Percentiles rank a stretch among this genome's conserved stretches.
These are phyloP conservation scores for Tephrocybe sp. DNA, from an alignment of 768 basidiomycete genomes.

Conservation along the genomic window DNA sequence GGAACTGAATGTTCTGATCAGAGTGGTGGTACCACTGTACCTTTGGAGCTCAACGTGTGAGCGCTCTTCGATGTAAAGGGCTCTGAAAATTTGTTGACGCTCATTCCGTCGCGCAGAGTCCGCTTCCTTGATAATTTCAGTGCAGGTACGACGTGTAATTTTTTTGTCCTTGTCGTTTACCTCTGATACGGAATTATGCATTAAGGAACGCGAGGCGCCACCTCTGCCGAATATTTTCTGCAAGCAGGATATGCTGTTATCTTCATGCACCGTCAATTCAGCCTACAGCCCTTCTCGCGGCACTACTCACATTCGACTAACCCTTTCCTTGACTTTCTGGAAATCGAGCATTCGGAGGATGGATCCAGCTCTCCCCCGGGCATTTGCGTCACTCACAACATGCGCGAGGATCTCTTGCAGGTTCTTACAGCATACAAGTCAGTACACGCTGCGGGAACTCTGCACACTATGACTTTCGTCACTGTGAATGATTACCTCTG, in stretches of 20 bases:
- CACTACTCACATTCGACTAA: conserved; percentile 99
- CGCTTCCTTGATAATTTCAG: conserved; percentile 99
- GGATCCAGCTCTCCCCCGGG: conserved; percentile 32
- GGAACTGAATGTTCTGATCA: conserved; percentile 27
- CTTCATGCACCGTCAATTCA: conserved; percentile 98
- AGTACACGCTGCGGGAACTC: conserved; percentile 67
- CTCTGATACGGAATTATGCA: conserved; percentile 1
- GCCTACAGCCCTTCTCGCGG: conserved; percentile 93
- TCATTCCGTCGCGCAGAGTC: conserved; percentile 56
- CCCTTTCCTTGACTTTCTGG: conserved; percentile 94
- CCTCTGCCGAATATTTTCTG: conserved; percentile 97
- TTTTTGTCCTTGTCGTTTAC: conserved; percentile 4
- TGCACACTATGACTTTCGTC: conserved; percentile 87
- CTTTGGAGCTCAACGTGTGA: conserved; percentile 98
- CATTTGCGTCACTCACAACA: conserved; percentile 66
- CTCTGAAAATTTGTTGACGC: conserved; percentile 19
- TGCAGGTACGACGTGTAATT: conserved; percentile 62
- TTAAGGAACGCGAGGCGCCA: conserved; percentile 90
- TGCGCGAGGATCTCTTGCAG: conserved; percentile 62
- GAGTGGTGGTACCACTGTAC: conserved; percentile 99
- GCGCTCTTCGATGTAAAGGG: conserved; percentile 34
- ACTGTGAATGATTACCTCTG: conserved; percentile 97
- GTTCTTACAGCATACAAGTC: conserved; percentile 79
- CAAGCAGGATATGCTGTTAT: conserved; percentile 94
- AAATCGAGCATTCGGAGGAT: conserved; percentile 45